Conservation (phyloP, 345 rosid genomes). For the Euphorbia pulcherrima region DNA sequence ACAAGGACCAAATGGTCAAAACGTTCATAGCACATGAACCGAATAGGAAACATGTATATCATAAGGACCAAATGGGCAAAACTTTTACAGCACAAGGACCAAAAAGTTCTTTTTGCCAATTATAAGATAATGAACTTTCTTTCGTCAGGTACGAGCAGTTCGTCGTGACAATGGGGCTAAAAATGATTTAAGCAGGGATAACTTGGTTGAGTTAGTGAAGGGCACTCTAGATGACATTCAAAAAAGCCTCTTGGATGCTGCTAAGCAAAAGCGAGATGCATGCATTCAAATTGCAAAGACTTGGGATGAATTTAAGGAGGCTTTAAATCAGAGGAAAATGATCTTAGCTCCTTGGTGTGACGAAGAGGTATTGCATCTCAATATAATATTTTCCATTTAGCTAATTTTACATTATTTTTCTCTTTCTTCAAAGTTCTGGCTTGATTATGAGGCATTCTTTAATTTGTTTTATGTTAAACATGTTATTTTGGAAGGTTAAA, state of each 20-base stretch:
- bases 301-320: conserved; percentile 80
- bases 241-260: conserved; percentile 56
- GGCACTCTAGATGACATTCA: conserved; percentile 60
- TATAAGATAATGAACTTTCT: conserved; percentile 12
- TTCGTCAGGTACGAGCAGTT: conserved; percentile 71
- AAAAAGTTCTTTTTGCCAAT: too few species aligned
- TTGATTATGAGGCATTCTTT: conserved; percentile 2
- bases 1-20: too few species aligned
- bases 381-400: neutral
- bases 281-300: conserved; percentile 62
- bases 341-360: conserved; percentile 99
- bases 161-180: conserved; percentile 78
- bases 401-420: neutral
- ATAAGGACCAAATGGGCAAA: too few species aligned
- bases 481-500: neutral
- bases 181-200: conserved; percentile 51
- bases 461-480: neutral
- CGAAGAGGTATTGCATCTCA: conserved; percentile 55
- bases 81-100: too few species aligned
- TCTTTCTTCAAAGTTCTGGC: neutral
- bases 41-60: too few species aligned
- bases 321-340: conserved; percentile 71
- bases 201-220: conserved; percentile 57
- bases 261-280: conserved; percentile 66
- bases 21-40: too few species aligned